Evolutionary conservation across 2,329 filamentous ascomycete genomes (phyloP).

Genomic region (Anthostomella pinea): DNA sequence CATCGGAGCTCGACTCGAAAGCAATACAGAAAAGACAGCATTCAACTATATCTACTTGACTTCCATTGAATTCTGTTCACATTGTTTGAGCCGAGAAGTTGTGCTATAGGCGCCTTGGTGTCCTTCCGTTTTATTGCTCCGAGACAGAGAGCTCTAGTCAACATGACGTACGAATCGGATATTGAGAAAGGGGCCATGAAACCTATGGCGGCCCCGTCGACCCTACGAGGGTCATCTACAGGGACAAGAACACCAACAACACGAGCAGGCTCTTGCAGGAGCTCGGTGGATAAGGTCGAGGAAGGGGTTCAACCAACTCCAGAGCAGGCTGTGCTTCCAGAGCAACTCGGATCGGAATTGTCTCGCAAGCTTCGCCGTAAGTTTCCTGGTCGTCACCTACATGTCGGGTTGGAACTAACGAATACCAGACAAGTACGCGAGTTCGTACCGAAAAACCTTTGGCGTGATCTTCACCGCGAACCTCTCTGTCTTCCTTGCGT

Average conservation of each 20-base stretch:
- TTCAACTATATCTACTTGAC: too few relatives aligned
- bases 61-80: too few relatives aligned
- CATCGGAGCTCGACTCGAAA: too few relatives aligned
- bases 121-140: constrained; percentile 13
- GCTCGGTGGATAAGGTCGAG: constrained; percentile 18
- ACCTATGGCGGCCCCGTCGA: constrained; percentile 14
- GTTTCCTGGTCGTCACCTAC: constrained; percentile 1
- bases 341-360: constrained; percentile 23
- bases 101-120: too few relatives aligned
- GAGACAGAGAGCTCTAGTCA: too few relatives aligned
- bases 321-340: constrained; percentile 21
- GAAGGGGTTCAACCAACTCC: constrained; percentile 1
- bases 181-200: constrained; percentile 11
- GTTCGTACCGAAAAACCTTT: constrained; percentile 53
- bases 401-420: constrained; percentile 8
- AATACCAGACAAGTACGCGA: constrained; percentile 26
- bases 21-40: too few relatives aligned
- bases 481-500: constrained; percentile 44
- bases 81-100: too few relatives aligned
- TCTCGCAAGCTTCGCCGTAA: constrained; percentile 26
- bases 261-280: constrained; percentile 16
- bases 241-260: constrained; percentile 22
- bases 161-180: constrained; percentile 14
- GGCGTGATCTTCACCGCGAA: constrained; percentile 51
- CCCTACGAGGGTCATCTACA: constrained; percentile 16